phyloP scores from a whole-genome alignment of 2,329 filamentous ascomycete species.

The Ophiosphaerella narmari region DNA sequence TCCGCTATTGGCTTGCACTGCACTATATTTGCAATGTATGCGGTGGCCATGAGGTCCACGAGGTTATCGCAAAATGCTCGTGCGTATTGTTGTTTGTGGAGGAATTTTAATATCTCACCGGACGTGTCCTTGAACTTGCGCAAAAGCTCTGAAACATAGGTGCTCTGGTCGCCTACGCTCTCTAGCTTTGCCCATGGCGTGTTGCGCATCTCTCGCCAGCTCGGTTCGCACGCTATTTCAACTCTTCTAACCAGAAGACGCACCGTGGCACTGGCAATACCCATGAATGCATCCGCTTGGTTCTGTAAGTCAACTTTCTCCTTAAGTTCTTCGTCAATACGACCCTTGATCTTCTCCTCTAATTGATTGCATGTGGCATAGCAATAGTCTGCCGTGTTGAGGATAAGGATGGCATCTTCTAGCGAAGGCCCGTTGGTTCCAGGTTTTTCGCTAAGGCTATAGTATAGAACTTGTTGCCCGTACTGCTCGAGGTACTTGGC shows the following conservation, averaged over 20 bases:
- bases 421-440: conserved; percentile 62
- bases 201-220: conserved; percentile 97
- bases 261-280: conserved; percentile 87
- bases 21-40: conserved; percentile 82
- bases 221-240: conserved; percentile 78
- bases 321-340: conserved; percentile 79
- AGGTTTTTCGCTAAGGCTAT: conserved; percentile 67
- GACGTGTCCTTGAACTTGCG: conserved; percentile 72
- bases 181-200: conserved; percentile 95
- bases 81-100: conserved; percentile 92
- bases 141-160: conserved; percentile 84
- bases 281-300: conserved; percentile 93
- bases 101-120: conserved; percentile 72
- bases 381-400: conserved; percentile 98
- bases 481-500: conserved; percentile 96
- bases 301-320: conserved; percentile 82
- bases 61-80: conserved; percentile 94
- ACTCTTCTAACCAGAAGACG: conserved; percentile 82
- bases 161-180: conserved; percentile 88
- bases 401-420: conserved; percentile 80
- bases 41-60: conserved; percentile 81
- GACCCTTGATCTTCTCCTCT: conserved; percentile 90
- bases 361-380: conserved; percentile 90
- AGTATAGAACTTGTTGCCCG: conserved; percentile 85
- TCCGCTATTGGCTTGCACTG: conserved; percentile 91